Evolutionary conservation across 805 yeast genomes (phyloP), one percentile per base, ranked within the genome.

Genomic region (Saturnispora hagleri): DNA sequence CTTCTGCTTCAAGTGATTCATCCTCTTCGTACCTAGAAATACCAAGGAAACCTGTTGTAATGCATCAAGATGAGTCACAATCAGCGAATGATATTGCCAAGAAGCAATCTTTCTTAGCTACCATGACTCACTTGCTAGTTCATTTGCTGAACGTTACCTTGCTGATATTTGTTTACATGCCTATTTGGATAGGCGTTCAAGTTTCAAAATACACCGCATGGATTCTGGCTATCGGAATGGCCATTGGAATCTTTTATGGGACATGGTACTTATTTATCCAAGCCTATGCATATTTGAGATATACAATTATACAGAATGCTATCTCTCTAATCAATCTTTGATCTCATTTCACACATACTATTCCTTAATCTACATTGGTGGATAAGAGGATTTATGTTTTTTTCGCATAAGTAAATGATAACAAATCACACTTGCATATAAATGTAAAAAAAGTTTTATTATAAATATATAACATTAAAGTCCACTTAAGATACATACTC

Each of bases 121-220:
- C 22, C 9, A 24, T 20, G 18, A 41, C 42, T 17, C 42, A 31
- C 18, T n/a, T 48, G 5, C 22, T 51, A 3, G 51, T 53, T 34
- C 52, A 51, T 34, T 15, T 38, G 3, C 5, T 55, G 8, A 53
- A 53, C 27, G n/a, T 55, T 10, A 5, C 53, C 3, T 43, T 56
- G 6, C 43, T 52, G 8, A 20, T 51, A 2, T 56, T 47, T 31
- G 43, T 56, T 33, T 56, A 53, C 34, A n/a, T 56, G 15, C 58
- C 58, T 13, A 43, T 56, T 31, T 55, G 36, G 55, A 49, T 42
- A 28, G 42, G 33, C 2, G 31, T 24, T 34, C 52, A 12, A 20
- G 24, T 28, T 3, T 44, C 42, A 7, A 43, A 27, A 5, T 51
- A 12, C 18, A 36, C 48, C 1, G 33, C 52, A 8, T 20, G 34